Evolutionary conservation across 306 rosid species (phyloP), one percentile per base, ranked within the genome.

Genomic region (Dicorynia guianensis): DNA sequence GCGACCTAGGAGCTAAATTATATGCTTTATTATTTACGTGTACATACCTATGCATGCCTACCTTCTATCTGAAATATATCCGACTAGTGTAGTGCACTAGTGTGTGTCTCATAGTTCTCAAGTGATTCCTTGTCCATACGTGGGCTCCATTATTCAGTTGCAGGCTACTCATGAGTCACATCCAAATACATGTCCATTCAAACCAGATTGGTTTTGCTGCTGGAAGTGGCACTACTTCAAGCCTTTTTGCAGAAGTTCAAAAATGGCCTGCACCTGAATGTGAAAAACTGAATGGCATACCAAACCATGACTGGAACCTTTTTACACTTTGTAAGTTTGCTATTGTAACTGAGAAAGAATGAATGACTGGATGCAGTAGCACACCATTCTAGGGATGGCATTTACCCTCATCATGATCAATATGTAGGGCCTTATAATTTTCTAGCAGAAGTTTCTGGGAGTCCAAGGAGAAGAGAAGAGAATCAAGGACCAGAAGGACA

Each of bases 51-150:
- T 83, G 81, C 69, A 75, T 83, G 81, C 69, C 40, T 58, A 78
- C 61, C 78, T 73, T 69, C 53, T 39, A 52, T 76, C 69, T 80
- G 77, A 76, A 58, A 17, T 25, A 25, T 1, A 25, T 25, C 30
- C 2, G 30, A 25, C 30, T 25, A 25, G 30, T 25, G 30, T 25
- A 25, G 2, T 25, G 30, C 39, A 49, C 75, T 83, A 79, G 71
- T 76, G 67, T 39, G 55, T 76, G 84, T 85, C 83, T 77, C 83
- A 74, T 84, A 56, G 85, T 82, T 82, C 79, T 84, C 80, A 59
- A 79, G 69, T 71, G 88, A 83, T 72, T 83, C 87, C 80, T 76
- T 84, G 79, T 79, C 81, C 72, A 43, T 54, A 20, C 42, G 17
- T 11, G 35, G 50, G 5, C 19, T 63, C 38, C 79, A 54, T 73